Base-by-base conservation (phyloP, 116 monocot genomes). In the Phalaenopsis hybrid region DNA sequence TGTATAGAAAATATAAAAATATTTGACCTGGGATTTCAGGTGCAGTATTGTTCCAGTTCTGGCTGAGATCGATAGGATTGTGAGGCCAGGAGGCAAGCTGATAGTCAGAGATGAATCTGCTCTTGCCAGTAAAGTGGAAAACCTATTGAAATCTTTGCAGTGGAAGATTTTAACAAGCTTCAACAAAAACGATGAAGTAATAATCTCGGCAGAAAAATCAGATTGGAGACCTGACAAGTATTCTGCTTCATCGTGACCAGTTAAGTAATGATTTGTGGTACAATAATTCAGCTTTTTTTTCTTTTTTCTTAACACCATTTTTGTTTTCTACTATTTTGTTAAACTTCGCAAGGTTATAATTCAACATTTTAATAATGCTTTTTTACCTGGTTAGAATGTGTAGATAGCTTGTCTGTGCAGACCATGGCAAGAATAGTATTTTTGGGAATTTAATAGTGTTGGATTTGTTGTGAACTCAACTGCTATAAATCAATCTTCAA, bases 131-230 rank as follows among this genome's bases (percentile, higher is more conserved):
- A 87, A 94, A 81, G 86, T 98, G 1, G 93, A 93, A 85, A 87
- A 61, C 74, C 18, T 91, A 21, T 72, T 98, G 76, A 98, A 84
- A 49, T 94, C 98, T 70, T 82, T 98, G 48, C 91, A 92, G 65
- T 98, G 98, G 98, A 89, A 93, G 43, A 84, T 95, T 8, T 82
- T 80, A 0, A 65, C 90, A 73, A 91, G 87, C 6, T 94, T 91
- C 44, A 86, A 88, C 31, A 88, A 87, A 59, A 82, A 86, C 63
- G 75, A 84, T 6, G 89, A 91, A 83, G 93, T 89, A 18, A 81
- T 95, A 67, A 76, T 98, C 63, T 86, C 81, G 48, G 98, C 95
- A 17, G 91, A 93, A 83, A 98, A 98, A 83, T 81, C 90, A 0
- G 86, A 89, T 46, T 95, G 98, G 98, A 82, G 98, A 23, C 93